These are phyloP conservation scores for Beauveria rudraprayagi DNA, from an alignment of 2,329 filamentous ascomycete species.

Conservation along the genomic window DNA sequence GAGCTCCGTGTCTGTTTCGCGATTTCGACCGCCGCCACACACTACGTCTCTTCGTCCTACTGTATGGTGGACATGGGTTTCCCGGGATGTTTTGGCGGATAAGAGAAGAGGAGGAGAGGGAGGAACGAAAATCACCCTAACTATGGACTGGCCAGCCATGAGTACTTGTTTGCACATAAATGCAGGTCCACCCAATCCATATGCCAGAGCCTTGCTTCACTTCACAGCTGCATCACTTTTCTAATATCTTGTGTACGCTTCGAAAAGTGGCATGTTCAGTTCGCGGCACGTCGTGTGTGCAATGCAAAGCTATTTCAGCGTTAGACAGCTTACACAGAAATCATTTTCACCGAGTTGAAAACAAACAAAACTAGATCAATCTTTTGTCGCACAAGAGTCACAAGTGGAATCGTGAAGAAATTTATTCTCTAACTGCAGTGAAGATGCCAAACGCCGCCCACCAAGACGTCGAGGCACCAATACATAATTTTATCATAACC, in stretches of 20 bases:
- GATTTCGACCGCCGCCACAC: not conserved
- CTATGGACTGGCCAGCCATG: not conserved
- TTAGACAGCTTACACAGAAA: not conserved
- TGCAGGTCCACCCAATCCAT: not conserved
- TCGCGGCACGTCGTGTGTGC: not conserved
- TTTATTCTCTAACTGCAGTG: not conserved
- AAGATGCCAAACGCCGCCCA: slow-evolving; percentile 2
- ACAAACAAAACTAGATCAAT: too few species aligned
- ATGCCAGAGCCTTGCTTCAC: not conserved
- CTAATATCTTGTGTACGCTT: not conserved
- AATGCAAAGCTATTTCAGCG: not conserved
- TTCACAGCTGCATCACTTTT: not conserved
- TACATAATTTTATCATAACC: slow-evolving; percentile 11
- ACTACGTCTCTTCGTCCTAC: not conserved
- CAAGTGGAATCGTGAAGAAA: not conserved
- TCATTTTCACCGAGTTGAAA: not conserved
- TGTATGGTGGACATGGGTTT: not conserved
- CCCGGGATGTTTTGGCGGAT: too few species aligned
- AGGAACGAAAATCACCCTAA: not conserved
- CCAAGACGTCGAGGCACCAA: not conserved
- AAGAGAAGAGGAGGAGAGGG: not conserved
- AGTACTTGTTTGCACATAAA: not conserved
- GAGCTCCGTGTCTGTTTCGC: slow-evolving; percentile 15
- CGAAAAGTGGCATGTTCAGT: not conserved
- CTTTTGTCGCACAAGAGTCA: not conserved